Evolutionary conservation across 345 rosid species (phyloP).

Genomic region (Melaleuca quinquenervia): DNA sequence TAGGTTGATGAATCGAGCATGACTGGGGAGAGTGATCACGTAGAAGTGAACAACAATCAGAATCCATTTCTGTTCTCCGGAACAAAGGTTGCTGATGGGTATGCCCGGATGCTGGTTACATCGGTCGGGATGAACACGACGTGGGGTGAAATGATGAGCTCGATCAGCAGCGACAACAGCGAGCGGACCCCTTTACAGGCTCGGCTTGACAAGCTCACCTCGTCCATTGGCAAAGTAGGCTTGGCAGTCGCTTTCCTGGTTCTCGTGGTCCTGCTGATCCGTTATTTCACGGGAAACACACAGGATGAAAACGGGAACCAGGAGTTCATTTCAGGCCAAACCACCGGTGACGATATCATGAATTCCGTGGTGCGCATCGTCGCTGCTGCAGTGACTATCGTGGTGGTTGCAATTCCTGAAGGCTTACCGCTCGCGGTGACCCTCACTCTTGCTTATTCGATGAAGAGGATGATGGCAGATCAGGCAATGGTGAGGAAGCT

Average conservation of each 20-base stretch:
- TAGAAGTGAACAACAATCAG: constrained; percentile 21
- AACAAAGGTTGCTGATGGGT: constrained; percentile 43
- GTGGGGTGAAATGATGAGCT: constrained; percentile 77
- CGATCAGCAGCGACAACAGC: constrained; percentile 19
- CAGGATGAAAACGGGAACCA: constrained; percentile 28
- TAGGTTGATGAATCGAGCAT: constrained; percentile 47
- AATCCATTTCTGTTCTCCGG: constrained; percentile 58
- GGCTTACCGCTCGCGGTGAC: constrained; percentile 80
- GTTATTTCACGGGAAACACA: constrained; percentile 68
- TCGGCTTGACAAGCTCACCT: constrained; percentile 56
- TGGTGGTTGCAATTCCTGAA: constrained; percentile 81
- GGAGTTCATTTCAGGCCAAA: constrained; percentile 27
- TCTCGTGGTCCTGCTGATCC: constrained; percentile 45
- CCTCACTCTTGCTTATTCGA: constrained; percentile 58
- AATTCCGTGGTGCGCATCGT: constrained; percentile 51
- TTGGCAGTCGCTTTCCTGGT: constrained; percentile 60
- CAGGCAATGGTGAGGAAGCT: constrained; percentile 81
- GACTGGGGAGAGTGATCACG: constrained; percentile 54
- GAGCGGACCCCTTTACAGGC: constrained; percentile 63
- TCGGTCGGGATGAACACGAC: constrained; percentile 64
- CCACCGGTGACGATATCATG: constrained; percentile 35
- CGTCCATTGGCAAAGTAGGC: constrained; percentile 51
- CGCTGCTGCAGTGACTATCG: constrained; percentile 61
- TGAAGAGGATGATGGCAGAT: constrained; percentile 79
- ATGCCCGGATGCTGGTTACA: constrained; percentile 48